Evolutionary conservation across 441 rosid genomes (phyloP).

Genomic region (Euphorbia schlechtendalii): DNA sequence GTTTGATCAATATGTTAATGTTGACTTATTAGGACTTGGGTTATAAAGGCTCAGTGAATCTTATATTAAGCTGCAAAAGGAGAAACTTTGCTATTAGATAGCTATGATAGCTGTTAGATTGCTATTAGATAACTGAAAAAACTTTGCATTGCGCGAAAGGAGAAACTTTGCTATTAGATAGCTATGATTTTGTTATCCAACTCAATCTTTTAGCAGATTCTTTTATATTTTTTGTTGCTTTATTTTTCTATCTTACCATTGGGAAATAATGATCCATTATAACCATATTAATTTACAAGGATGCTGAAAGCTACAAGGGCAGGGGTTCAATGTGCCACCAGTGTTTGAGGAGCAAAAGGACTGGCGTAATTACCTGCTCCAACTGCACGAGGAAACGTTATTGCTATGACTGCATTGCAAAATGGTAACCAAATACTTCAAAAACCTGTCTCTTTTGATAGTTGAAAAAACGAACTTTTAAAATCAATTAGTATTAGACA

Average conservation of each 20-base stretch:
- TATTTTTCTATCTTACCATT: background rate
- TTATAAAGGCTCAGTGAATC: background rate
- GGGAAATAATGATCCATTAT: background rate
- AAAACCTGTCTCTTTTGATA: constrained; percentile 3
- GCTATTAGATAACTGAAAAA: background rate
- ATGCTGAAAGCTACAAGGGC: constrained; percentile 15
- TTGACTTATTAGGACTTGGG: background rate
- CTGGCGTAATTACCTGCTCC: constrained; percentile 45
- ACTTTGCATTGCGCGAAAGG: background rate
- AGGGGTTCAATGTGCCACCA: constrained; percentile 59
- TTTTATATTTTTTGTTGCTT: background rate
- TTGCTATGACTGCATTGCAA: constrained; percentile 46
- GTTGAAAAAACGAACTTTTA: background rate
- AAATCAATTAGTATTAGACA: background rate
- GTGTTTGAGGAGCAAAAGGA: constrained; percentile 54
- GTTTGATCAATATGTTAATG: background rate
- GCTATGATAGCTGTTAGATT: no score
- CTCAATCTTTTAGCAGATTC: background rate
- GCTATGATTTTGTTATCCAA: background rate
- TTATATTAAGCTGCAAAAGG: background rate
- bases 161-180: constrained; percentile 4
- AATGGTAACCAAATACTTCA: constrained; percentile 39
- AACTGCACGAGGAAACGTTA: constrained; percentile 48
- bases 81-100: background rate
- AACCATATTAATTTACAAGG: constrained; percentile 25